A percentile compares a stretch with the other conserved stretches of the same genome.
Conservation (phyloP, 164 flowering plant species). For the Paratinospora sagittata region DNA sequence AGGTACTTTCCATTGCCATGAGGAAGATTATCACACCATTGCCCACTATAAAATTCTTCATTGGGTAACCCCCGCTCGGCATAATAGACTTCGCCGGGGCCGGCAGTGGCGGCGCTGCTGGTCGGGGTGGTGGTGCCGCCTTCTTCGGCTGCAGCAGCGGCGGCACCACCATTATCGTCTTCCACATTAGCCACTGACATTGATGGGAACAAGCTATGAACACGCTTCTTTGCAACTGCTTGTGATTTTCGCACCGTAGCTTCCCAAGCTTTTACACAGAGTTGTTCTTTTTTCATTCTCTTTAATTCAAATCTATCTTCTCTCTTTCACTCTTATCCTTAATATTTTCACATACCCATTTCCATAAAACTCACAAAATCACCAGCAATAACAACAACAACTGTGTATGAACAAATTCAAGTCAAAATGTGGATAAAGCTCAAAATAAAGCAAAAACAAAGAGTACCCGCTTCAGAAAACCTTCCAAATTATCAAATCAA, state of each 20-base stretch:
- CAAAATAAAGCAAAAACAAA: neutral
- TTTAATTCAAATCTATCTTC: neutral
- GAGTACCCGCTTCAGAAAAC: neutral
- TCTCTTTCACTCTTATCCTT: neutral
- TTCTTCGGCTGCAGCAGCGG: neutral
- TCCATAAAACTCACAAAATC: neutral
- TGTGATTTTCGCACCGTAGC: slow-evolving; percentile 63
- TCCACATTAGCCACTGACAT: slow-evolving; percentile 43
- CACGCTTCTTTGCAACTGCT: slow-evolving; percentile 55
- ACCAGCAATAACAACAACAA: neutral
- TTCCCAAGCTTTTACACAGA: slow-evolving; percentile 63
- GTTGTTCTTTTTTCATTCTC: slow-evolving; percentile 40
- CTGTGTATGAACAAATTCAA: neutral
- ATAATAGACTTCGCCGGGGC: slow-evolving; percentile 26
- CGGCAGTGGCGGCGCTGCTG: slow-evolving; percentile 3
- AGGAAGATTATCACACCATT: slow-evolving; percentile 67
- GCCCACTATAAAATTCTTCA: slow-evolving; percentile 83
- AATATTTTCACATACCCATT: neutral
- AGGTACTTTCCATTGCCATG: slow-evolving; percentile 78
- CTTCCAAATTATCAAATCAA: neutral
- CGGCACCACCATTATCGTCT: slow-evolving; percentile 34
- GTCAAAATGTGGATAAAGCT: neutral
- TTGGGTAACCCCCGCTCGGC: slow-evolving; percentile 62
- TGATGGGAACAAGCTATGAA: slow-evolving; percentile 50
- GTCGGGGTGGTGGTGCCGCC: slow-evolving; percentile 16